These are phyloP conservation scores for Achaetomium macrosporum DNA, from an alignment of 2,329 filamentous ascomycete genomes.

Conservation along the genomic window DNA sequence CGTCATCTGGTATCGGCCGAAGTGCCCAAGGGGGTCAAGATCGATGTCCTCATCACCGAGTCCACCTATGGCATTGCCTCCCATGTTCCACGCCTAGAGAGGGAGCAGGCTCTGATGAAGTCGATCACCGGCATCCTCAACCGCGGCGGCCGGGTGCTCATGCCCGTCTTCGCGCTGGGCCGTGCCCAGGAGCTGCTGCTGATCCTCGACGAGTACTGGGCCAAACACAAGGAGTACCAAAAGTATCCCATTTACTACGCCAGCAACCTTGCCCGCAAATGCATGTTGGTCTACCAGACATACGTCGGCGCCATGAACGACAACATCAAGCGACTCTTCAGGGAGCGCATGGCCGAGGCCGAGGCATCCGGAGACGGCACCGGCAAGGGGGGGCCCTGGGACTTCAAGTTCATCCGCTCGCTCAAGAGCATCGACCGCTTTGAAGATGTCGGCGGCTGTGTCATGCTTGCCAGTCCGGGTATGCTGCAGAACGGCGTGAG, in stretches of 20 bases:
- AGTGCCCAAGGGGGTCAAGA: slow-evolving; percentile 80
- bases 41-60: slow-evolving; percentile 95
- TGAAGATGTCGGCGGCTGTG: slow-evolving; percentile 89
- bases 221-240: slow-evolving; percentile 79
- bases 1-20: slow-evolving; percentile 91
- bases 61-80: slow-evolving; percentile 95
- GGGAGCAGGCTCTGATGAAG: slow-evolving; percentile 92
- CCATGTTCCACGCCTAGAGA: slow-evolving; percentile 82
- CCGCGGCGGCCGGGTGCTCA: slow-evolving; percentile 82
- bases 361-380: slow-evolving; percentile 70
- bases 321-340: slow-evolving; percentile 94
- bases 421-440: slow-evolving; percentile 92
- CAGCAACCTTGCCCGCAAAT: slow-evolving; percentile 87
- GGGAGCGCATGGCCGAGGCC: slow-evolving; percentile 84
- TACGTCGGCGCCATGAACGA: slow-evolving; percentile 99
- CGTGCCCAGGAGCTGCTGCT: slow-evolving; percentile 89
- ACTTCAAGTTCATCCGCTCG: slow-evolving; percentile 90
- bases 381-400: slow-evolving; percentile 84
- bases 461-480: slow-evolving; percentile 95
- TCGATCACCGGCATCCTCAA: slow-evolving; percentile 88
- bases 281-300: slow-evolving; percentile 98
- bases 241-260: slow-evolving; percentile 96
- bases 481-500: slow-evolving; percentile 98
- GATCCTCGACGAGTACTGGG: slow-evolving; percentile 97
- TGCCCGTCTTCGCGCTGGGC: slow-evolving; percentile 93